Percentiles rank a stretch among this genome's conserved stretches.
These are phyloP conservation scores for Botryotinia narcissicola DNA, from an alignment of 2,329 filamentous ascomycete species.

Conservation along the genomic window DNA sequence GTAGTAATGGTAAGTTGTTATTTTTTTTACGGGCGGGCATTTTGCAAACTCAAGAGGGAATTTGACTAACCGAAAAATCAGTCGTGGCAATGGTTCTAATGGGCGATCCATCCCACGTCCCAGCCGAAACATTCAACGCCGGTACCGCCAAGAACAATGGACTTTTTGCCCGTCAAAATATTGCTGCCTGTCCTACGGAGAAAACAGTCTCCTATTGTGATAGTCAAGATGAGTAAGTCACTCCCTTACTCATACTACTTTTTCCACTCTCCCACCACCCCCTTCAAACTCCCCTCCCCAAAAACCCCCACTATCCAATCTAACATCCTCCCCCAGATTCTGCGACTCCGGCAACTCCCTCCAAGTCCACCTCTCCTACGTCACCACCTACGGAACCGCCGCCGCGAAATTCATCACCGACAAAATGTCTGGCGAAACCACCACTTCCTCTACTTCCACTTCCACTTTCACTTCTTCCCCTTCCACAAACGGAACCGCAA, in stretches of 20 bases:
- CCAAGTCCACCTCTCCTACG: conserved; percentile 9
- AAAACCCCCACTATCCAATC: background rate
- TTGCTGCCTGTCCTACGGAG: conserved; percentile 4
- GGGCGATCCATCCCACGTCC: conserved; percentile 40
- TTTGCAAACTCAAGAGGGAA: too few relatives aligned
- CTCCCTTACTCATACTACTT: too few relatives aligned
- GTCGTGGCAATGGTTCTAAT: conserved; percentile 40
- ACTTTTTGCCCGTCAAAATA: conserved; percentile 28
- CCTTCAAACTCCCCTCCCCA: background rate
- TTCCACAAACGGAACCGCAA: background rate
- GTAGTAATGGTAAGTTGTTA: background rate
- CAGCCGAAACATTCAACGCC: conserved; percentile 34
- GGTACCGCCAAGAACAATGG: conserved; percentile 37
- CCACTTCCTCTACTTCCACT: background rate
- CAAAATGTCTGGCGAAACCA: background rate
- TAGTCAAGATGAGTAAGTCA: background rate
- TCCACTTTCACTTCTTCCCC: background rate
- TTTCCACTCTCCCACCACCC: background rate
- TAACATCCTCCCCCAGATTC: background rate
- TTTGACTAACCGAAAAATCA: conserved; percentile 25
- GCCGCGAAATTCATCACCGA: conserved; percentile 18
- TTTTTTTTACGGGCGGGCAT: background rate
- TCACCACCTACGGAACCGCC: conserved; percentile 4
- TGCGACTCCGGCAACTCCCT: conserved; percentile 5
- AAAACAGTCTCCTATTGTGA: conserved; percentile 10